Evolutionary conservation across 164 flowering plant genomes (phyloP).

Genomic region (Aristolochia fimbriata): DNA sequence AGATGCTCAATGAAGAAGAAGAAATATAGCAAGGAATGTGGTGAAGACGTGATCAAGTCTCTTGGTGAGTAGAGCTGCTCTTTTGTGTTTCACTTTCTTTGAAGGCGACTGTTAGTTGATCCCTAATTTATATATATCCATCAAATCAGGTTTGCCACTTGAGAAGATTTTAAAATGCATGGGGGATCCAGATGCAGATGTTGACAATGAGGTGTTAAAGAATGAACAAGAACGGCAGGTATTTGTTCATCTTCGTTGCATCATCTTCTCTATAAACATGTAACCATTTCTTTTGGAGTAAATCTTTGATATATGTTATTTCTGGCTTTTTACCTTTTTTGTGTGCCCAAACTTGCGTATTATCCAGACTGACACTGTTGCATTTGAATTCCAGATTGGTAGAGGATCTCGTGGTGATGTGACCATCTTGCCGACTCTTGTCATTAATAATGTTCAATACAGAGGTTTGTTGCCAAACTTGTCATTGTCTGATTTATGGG

Average conservation of each 20-base stretch:
- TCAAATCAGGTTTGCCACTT: slow-evolving; percentile 42
- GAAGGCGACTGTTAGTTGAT: not conserved
- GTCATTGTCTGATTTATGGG: too few species aligned
- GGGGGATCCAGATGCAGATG: slow-evolving; percentile 85
- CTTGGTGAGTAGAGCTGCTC: slow-evolving; percentile 37
- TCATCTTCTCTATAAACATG: too few species aligned
- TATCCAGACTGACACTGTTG: not conserved
- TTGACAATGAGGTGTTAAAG: slow-evolving; percentile 64
- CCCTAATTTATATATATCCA: slow-evolving; percentile 5
- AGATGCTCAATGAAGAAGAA: slow-evolving; percentile 89
- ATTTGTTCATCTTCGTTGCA: not conserved
- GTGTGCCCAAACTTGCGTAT: not conserved
- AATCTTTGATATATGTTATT: not conserved
- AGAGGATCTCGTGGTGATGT: slow-evolving; percentile 86
- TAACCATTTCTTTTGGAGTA: too few species aligned
- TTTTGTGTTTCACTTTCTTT: not conserved
- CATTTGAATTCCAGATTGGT: slow-evolving; percentile 44
- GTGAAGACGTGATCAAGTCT: slow-evolving; percentile 62
- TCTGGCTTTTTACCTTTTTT: not conserved
- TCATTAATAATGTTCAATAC: slow-evolving; percentile 78
- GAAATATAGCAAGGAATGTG: slow-evolving; percentile 64
- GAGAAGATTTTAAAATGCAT: slow-evolving; percentile 68
- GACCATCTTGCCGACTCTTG: slow-evolving; percentile 88
- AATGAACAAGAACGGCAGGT: slow-evolving; percentile 79
- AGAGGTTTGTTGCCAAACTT: slow-evolving; percentile 47